Evolutionary conservation across 352 stramenopile species (phyloP).

Genomic region (Pythium apleroticum): DNA sequence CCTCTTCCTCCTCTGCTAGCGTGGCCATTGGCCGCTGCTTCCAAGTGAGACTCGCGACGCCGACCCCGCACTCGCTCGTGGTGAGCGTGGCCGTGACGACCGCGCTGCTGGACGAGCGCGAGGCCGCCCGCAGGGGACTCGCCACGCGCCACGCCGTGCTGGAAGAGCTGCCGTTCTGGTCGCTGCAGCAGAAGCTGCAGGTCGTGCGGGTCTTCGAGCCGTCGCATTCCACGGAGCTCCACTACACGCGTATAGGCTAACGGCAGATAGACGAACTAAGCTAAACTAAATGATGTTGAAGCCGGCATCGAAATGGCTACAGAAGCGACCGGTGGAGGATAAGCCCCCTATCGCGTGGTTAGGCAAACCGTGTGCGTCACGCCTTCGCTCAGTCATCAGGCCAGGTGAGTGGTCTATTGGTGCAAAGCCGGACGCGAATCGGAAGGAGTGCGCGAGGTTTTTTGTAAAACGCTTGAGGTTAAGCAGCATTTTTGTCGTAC

Average conservation of each 20-base stretch:
- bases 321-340: not conserved
- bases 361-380: not conserved
- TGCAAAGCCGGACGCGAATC: no score
- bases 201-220: conserved; percentile 13
- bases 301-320: conserved; percentile 1
- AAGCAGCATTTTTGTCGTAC: no score
- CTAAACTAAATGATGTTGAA: not conserved
- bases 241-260: not conserved
- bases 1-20: not conserved
- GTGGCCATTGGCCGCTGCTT: conserved; percentile 6
- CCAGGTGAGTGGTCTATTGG: no score
- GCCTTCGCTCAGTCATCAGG: not conserved
- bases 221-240: conserved; percentile 1
- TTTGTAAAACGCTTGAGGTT: no score
- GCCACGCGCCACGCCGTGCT: not conserved
- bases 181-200: conserved; percentile 11
- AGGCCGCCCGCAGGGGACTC: not conserved
- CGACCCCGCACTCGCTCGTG: not conserved
- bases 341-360: not conserved
- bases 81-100: conserved; percentile 8
- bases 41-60: conserved; percentile 7
- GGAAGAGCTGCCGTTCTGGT: conserved; percentile 8
- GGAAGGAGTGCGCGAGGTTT: no score
- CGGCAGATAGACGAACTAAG: not conserved
- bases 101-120: not conserved